These are phyloP conservation scores for Beta corolliflora DNA, from an alignment of 179 eudicot species.

Conservation along the genomic window DNA sequence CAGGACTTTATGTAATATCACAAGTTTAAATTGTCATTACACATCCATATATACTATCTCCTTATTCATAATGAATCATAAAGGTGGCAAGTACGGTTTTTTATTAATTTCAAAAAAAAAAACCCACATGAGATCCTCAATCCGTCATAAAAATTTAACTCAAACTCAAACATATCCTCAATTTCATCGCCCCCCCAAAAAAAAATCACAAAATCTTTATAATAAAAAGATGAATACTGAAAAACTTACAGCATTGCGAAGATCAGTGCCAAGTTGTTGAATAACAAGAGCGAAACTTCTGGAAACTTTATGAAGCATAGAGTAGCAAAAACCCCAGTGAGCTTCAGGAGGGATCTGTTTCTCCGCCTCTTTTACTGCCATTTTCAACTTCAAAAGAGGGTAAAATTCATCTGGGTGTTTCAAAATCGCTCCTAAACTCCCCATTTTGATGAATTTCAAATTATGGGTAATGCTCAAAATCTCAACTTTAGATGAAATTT, in stretches of 20 bases:
- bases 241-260: conserved; percentile 79
- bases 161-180: not conserved
- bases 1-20: too few species aligned
- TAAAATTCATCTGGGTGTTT: conserved; percentile 84
- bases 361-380: conserved; percentile 69
- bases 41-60: too few species aligned
- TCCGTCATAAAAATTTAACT: too few species aligned
- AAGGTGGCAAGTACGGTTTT: not conserved
- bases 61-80: too few species aligned
- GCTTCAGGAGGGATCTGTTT: conserved; percentile 86
- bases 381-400: conserved; percentile 81
- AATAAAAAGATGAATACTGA: not conserved
- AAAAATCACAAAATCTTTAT: not conserved
- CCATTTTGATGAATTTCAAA: conserved; percentile 42
- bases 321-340: conserved; percentile 90
- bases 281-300: conserved; percentile 88
- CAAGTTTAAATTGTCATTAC: too few species aligned
- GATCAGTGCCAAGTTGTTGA: conserved; percentile 84
- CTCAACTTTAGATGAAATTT: not conserved
- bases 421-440: conserved; percentile 65
- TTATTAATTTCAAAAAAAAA: not conserved
- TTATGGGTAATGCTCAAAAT: conserved; percentile 8
- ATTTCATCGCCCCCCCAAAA: not conserved
- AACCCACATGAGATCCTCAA: not conserved
- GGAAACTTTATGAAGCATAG: conserved; percentile 93